phyloP scores from a whole-genome alignment of 768 basidiomycete species.

The Lentinula boryana region DNA sequence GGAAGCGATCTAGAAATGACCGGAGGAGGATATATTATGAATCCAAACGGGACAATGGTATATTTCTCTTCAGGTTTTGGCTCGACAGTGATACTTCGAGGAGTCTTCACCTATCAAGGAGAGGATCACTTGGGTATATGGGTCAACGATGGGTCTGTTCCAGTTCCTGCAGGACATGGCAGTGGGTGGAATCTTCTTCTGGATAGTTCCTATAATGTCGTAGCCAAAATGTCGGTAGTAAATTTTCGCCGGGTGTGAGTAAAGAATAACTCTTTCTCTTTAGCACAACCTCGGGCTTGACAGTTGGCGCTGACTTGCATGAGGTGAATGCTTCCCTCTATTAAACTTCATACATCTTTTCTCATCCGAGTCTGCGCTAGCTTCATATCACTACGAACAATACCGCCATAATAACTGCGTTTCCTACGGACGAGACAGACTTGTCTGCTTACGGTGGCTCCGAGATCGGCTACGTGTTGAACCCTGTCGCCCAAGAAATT shows the following conservation, averaged over 20 bases:
- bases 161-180: neutral
- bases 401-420: slow-evolving; percentile 3
- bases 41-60: neutral
- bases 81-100: neutral
- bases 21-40: neutral
- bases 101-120: neutral
- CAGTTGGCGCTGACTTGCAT: neutral
- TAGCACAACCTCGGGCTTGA: neutral
- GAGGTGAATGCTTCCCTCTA: neutral
- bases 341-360: neutral
- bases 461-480: neutral
- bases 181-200: neutral
- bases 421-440: neutral
- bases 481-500: slow-evolving; percentile 1
- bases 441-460: neutral
- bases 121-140: neutral
- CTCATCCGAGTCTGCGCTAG: neutral
- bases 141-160: neutral
- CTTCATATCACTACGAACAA: neutral
- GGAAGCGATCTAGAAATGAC: neutral
- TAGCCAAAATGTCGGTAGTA: neutral
- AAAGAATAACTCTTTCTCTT: neutral
- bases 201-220: neutral
- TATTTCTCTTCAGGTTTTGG: neutral
- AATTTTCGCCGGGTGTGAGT: neutral